These are phyloP conservation scores for Claviceps sp. DNA, from an alignment of 2,329 filamentous ascomycete genomes.

Conservation along the genomic window DNA sequence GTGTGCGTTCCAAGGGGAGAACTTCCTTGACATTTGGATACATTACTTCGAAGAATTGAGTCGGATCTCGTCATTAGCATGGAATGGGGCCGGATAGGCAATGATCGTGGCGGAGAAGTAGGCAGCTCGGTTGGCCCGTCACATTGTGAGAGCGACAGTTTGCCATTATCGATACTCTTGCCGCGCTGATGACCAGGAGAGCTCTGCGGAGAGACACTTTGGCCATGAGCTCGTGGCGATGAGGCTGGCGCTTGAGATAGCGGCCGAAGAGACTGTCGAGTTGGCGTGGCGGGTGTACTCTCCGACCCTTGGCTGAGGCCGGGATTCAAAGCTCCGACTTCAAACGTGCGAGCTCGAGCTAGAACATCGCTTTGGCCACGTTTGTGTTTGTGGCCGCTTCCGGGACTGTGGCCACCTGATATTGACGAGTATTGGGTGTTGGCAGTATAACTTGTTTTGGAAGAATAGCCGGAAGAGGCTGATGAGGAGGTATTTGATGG, in stretches of 20 bases:
- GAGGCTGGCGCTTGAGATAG: constrained; percentile 51
- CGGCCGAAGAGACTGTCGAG: constrained; percentile 65
- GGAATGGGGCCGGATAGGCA: constrained; percentile 40
- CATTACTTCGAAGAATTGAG: constrained; percentile 28
- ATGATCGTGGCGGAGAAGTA: constrained; percentile 27
- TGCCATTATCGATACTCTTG: constrained; percentile 50
- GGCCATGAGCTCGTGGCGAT: constrained; percentile 24
- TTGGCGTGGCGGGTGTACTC: constrained; percentile 55
- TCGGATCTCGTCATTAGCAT: constrained; percentile 48
- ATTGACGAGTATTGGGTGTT: constrained; percentile 52
- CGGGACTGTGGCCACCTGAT: constrained; percentile 42
- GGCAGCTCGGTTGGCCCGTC: constrained; percentile 26
- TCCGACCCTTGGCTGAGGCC: constrained; percentile 34
- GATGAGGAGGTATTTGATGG: constrained; percentile 58
- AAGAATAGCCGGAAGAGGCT: constrained; percentile 56
- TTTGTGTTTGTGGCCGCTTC: constrained; percentile 41
- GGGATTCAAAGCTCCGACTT: constrained; percentile 27
- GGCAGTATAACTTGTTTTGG: constrained; percentile 43
- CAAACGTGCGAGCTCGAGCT: constrained; percentile 37
- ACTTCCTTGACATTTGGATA: constrained; percentile 16
- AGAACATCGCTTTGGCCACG: constrained; percentile 62
- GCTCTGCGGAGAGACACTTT: constrained; percentile 11
- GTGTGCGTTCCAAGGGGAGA: constrained; percentile 21
- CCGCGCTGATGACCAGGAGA: constrained; percentile 37
- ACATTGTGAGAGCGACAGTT: constrained; percentile 34